These are phyloP conservation scores for Neurospora sp. DNA, from an alignment of 495 filamentous ascomycete species.

Conservation along the genomic window DNA sequence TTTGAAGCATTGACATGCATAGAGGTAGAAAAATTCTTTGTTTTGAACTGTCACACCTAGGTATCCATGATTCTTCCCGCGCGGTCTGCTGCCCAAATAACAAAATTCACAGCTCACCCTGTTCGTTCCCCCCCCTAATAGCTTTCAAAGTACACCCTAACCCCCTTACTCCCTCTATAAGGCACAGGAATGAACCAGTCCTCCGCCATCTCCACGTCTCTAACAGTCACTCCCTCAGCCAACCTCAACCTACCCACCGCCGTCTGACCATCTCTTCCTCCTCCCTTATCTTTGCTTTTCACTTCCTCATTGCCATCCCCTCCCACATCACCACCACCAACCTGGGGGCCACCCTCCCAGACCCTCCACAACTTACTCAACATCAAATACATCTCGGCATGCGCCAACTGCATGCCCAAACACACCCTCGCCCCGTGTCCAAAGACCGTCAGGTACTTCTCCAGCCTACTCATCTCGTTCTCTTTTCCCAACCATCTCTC, in stretches of 20 bases:
- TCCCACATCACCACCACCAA: slow-evolving; percentile 1
- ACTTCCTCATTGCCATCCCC: background rate
- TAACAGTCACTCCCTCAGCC: slow-evolving; percentile 5
- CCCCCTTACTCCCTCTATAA: background rate
- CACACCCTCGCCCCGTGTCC: slow-evolving; percentile 1
- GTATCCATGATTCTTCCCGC: background rate
- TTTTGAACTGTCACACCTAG: background rate
- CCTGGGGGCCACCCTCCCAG: slow-evolving; percentile 4
- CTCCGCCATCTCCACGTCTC: slow-evolving; percentile 12
- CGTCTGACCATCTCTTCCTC: background rate
- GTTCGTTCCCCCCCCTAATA: background rate
- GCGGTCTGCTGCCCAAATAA: no score
- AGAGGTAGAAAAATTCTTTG: background rate
- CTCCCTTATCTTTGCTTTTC: background rate
- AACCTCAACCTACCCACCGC: slow-evolving; percentile 3
- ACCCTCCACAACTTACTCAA: slow-evolving; percentile 10
- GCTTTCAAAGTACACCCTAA: background rate
- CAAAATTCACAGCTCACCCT: background rate
- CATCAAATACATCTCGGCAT: slow-evolving; percentile 5
- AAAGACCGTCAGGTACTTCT: slow-evolving; percentile 3
- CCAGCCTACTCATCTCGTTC: background rate
- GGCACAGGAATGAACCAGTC: slow-evolving; percentile 13
- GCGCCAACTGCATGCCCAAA: slow-evolving; percentile 4
- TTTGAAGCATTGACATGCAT: background rate
- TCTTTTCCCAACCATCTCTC: slow-evolving; percentile 35